phyloP scores from a whole-genome alignment of 495 filamentous ascomycete genomes.

The Polyplosphaeria fusca region DNA sequence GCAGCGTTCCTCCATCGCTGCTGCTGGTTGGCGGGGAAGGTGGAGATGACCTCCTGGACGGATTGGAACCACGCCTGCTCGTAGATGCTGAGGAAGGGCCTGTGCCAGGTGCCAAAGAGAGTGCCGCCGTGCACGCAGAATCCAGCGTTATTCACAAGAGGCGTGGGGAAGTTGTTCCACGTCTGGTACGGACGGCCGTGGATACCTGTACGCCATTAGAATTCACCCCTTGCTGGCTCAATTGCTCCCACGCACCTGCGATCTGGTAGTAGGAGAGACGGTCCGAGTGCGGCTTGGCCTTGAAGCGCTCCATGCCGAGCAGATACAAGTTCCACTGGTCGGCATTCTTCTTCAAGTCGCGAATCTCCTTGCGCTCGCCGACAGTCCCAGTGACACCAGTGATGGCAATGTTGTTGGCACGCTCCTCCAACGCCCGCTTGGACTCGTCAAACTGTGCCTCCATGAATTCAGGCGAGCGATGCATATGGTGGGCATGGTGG shows the following conservation, averaged over 20 bases:
- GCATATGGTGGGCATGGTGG: conserved; percentile 1
- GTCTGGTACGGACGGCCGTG: conserved; percentile 60
- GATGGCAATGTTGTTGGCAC: conserved; percentile 24
- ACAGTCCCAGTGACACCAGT: conserved; percentile 17
- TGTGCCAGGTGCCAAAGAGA: conserved; percentile 69
- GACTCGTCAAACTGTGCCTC: conserved; percentile 18
- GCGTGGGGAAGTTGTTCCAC: conserved; percentile 52
- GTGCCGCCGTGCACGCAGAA: conserved; percentile 64
- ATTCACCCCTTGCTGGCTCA: neutral
- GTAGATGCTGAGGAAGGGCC: conserved; percentile 64
- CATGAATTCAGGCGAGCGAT: conserved; percentile 10
- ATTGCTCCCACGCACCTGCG: conserved; percentile 44
- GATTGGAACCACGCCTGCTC: conserved; percentile 60
- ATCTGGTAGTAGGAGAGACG: conserved; percentile 61
- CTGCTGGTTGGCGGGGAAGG: conserved; percentile 45
- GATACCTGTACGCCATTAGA: conserved; percentile 48
- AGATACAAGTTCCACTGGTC: conserved; percentile 60
- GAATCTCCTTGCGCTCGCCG: conserved; percentile 46
- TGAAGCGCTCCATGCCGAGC: conserved; percentile 54
- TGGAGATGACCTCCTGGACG: conserved; percentile 51
- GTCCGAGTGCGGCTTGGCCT: conserved; percentile 51
- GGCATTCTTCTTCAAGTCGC: conserved; percentile 54
- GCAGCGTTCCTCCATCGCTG: conserved; percentile 21
- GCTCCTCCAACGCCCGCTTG: conserved; percentile 3
- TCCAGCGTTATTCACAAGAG: conserved; percentile 51